phyloP scores from a whole-genome alignment of 306 rosid genomes.

The Cicer yamashitae region DNA sequence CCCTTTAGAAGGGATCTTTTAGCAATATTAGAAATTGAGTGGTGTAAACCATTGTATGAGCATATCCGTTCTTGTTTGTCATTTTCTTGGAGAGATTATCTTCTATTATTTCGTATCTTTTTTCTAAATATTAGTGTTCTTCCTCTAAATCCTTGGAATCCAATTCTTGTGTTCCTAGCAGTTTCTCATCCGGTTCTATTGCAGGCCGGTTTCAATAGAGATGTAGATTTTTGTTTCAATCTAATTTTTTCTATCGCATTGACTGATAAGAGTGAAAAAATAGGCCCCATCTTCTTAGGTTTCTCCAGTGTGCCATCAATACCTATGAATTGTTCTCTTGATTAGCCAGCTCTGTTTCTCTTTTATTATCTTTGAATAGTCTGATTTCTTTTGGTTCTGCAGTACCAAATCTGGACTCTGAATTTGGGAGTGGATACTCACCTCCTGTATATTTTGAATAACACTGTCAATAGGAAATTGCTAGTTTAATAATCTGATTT shows the following conservation, averaged over 20 bases:
- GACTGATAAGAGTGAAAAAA: background rate
- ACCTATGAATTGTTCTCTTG: background rate
- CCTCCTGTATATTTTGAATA: background rate
- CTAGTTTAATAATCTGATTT: background rate
- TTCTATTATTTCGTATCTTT: too few species aligned
- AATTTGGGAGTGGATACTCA: conserved; percentile 6
- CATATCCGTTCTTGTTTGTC: too few species aligned
- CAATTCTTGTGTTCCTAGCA: too few species aligned
- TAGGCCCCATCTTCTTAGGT: background rate
- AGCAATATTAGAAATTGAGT: too few species aligned
- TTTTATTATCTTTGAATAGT: background rate
- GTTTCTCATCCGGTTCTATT: too few species aligned
- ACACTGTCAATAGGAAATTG: background rate
- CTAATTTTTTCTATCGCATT: background rate
- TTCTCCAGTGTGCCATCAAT: background rate
- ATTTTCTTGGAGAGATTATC: too few species aligned
- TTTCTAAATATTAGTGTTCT: too few species aligned
- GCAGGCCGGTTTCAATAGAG: too few species aligned
- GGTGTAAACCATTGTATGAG: too few species aligned
- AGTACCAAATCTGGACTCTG: conserved; percentile 1
- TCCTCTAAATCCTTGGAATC: too few species aligned
- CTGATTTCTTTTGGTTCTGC: conserved; percentile 6
- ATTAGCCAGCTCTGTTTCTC: background rate
- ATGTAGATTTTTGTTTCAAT: background rate
- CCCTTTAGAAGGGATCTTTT: too few species aligned